phyloP scores from a whole-genome alignment of 2,329 filamentous ascomycete genomes.

The Epichloe bromicola region DNA sequence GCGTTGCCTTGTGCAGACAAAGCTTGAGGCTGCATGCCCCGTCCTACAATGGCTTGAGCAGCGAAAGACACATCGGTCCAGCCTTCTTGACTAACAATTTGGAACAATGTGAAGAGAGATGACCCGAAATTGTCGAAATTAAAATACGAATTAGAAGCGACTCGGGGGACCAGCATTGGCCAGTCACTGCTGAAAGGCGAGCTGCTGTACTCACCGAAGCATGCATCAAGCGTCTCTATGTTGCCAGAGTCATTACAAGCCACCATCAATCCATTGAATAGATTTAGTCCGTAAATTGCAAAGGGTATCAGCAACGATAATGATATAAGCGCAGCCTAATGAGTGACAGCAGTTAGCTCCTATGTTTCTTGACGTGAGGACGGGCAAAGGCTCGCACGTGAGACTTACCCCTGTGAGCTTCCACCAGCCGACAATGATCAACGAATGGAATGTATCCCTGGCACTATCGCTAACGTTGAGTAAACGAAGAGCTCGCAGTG shows the following conservation, averaged over 20 bases:
- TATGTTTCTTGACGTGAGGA: background rate
- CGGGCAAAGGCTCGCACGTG: background rate
- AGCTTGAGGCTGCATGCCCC: conserved; percentile 56
- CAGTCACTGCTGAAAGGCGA: conserved; percentile 62
- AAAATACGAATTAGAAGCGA: conserved; percentile 70
- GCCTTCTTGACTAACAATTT: conserved; percentile 96
- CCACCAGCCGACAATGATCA: conserved; percentile 88
- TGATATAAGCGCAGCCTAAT: conserved; percentile 73
- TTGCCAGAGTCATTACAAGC: conserved; percentile 56
- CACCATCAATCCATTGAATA: conserved; percentile 75
- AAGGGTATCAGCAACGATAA: conserved; percentile 91
- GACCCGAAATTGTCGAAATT: conserved; percentile 93
- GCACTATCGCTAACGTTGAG: conserved; percentile 95
- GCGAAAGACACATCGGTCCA: conserved; percentile 90
- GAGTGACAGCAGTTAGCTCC: conserved; percentile 7
- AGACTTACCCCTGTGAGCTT: conserved; percentile 69
- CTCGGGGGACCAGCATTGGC: conserved; percentile 65
- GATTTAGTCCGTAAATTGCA: conserved; percentile 85
- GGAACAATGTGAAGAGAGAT: conserved; percentile 90
- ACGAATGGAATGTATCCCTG: conserved; percentile 88
- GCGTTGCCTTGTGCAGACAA: conserved; percentile 71
- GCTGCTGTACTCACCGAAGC: conserved; percentile 70
- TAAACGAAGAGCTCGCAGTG: conserved; percentile 75
- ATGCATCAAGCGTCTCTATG: conserved; percentile 53
- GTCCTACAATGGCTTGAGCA: conserved; percentile 68